phyloP scores from a whole-genome alignment of 768 basidiomycete species.

The Leccinum longicurvipes region DNA sequence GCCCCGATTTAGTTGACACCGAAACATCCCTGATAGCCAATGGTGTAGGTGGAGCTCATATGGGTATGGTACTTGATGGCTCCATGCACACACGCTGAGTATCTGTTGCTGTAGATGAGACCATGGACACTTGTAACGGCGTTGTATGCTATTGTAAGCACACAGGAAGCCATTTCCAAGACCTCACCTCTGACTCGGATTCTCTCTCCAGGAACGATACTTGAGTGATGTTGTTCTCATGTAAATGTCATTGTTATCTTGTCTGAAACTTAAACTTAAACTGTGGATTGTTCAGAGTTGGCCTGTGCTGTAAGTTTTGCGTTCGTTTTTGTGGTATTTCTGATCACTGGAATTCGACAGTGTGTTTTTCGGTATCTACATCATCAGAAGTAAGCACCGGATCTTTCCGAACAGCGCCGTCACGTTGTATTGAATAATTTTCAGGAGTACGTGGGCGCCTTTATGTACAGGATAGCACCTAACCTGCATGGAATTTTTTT shows the following conservation, averaged over 20 bases:
- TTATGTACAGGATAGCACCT: not conserved
- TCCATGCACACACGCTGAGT: not conserved
- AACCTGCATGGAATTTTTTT: not conserved
- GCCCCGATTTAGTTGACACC: not conserved
- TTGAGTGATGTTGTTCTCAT: conserved; percentile 29
- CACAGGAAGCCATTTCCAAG: not conserved
- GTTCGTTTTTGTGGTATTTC: not conserved
- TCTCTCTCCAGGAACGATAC: conserved; percentile 26
- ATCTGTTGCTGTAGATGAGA: conserved; percentile 19
- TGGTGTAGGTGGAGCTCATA: conserved; percentile 27
- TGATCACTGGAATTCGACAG: conserved; percentile 3
- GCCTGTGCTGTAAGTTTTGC: conserved; percentile 20
- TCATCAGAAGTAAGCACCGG: conserved; percentile 16
- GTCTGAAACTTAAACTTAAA: not conserved
- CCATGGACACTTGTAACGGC: conserved; percentile 22
- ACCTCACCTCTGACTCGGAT: conserved; percentile 5
- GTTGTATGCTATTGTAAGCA: conserved; percentile 26
- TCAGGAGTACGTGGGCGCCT: conserved; percentile 22
- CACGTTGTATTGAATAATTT: not conserved
- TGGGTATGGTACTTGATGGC: conserved; percentile 21
- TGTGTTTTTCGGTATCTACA: conserved; percentile 18
- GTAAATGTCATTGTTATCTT: conserved; percentile 11
- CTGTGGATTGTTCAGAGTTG: conserved; percentile 7
- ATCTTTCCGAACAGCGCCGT: not conserved
- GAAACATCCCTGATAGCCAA: not conserved